These are phyloP conservation scores for Colletotrichum eremochloae DNA, from an alignment of 2,329 filamentous ascomycete species.

Conservation along the genomic window DNA sequence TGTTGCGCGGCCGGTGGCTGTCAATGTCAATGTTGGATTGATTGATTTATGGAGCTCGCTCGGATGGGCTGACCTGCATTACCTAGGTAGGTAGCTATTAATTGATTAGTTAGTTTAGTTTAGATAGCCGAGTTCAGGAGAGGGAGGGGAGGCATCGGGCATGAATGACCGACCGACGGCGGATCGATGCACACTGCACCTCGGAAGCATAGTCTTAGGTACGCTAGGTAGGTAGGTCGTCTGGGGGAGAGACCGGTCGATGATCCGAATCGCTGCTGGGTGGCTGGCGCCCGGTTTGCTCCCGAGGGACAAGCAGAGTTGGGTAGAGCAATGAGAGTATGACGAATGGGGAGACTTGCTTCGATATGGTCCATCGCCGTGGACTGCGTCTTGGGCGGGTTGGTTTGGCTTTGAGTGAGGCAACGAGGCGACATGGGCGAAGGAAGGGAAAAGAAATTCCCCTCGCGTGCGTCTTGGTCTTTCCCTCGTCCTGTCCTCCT, in stretches of 20 bases:
- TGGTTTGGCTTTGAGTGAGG: not conserved
- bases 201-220: not conserved
- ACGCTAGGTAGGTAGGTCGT: too few species aligned
- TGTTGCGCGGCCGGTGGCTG: slow-evolving; percentile 13
- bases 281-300: not conserved
- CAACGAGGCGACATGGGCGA: not conserved
- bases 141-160: slow-evolving; percentile 10
- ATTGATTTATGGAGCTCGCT: too few species aligned
- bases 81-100: too few species aligned
- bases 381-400: not conserved
- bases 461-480: not conserved
- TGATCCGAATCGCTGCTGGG: not conserved
- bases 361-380: not conserved
- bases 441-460: not conserved
- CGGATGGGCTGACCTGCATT: not conserved
- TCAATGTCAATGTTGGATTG: not conserved
- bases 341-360: not conserved
- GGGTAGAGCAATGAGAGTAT: too few species aligned
- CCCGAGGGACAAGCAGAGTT: not conserved
- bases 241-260: not conserved
- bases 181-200: slow-evolving; percentile 12
- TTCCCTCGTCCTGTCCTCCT: not conserved
- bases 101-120: not conserved
- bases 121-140: not conserved
- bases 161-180: not conserved